phyloP scores from a whole-genome alignment of 1,139 yeast genomes.

The Taphrina flavorubra region DNA sequence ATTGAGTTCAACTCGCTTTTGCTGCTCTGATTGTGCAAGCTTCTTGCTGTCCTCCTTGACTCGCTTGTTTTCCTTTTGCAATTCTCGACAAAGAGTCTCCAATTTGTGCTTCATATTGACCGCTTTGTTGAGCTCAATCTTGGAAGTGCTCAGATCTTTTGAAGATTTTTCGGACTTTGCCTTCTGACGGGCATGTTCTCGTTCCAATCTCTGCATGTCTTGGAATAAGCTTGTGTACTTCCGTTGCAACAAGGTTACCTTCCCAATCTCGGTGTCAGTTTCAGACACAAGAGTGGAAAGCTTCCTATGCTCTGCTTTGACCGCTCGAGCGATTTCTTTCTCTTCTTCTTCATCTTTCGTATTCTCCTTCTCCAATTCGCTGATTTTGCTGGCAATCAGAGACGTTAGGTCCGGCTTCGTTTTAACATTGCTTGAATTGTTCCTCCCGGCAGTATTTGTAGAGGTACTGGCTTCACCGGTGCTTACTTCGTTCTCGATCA shows the following conservation, averaged over 20 bases:
- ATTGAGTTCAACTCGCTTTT: conserved; percentile 43
- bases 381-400: conserved; percentile 40
- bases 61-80: conserved; percentile 46
- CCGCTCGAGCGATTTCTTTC: conserved; percentile 39
- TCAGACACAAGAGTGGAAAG: conserved; percentile 42
- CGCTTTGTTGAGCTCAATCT: conserved; percentile 42
- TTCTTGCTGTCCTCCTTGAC: conserved; percentile 44
- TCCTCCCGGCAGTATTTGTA: neutral
- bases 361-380: conserved; percentile 40
- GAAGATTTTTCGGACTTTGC: conserved; percentile 43
- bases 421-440: neutral
- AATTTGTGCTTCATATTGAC: conserved; percentile 43
- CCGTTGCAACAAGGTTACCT: conserved; percentile 45
- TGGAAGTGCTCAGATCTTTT: conserved; percentile 43
- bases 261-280: conserved; percentile 47
- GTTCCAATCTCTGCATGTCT: conserved; percentile 46
- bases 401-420: conserved; percentile 34
- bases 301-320: conserved; percentile 42
- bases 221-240: conserved; percentile 45
- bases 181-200: conserved; percentile 44
- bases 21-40: conserved; percentile 41
- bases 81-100: conserved; percentile 45
- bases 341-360: conserved; percentile 39
- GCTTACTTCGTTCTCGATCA: conserved; percentile 5
- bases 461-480: neutral